Conservation (phyloP, 306 rosid genomes). For the Quercus parvula region DNA sequence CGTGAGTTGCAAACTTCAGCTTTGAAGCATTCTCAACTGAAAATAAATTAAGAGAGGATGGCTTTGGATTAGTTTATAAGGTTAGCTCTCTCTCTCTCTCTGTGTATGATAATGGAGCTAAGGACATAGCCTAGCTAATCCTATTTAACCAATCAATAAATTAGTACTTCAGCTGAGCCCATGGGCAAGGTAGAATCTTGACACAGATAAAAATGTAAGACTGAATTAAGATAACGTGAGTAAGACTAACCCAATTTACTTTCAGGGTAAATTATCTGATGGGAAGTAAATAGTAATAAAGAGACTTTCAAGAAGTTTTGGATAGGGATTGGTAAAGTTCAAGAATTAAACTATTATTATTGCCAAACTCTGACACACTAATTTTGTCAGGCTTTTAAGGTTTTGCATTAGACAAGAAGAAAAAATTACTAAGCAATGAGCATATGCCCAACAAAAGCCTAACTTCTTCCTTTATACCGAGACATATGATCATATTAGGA, state of each 20-base stretch:
- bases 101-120: too few relatives aligned
- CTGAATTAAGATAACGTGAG: background rate
- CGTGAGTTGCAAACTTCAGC: conserved; percentile 22
- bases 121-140: too few relatives aligned
- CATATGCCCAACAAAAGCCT: conserved; percentile 17
- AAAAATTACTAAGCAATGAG: conserved; percentile 14
- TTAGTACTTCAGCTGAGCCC: too few relatives aligned
- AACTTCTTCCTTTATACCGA: background rate
- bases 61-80: conserved; percentile 35
- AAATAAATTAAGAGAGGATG: conserved; percentile 32
- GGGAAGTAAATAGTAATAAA: conserved; percentile 45
- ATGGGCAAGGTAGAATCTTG: too few relatives aligned
- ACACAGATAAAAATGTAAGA: background rate
- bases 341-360: conserved; percentile 36
- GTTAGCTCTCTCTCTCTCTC: background rate
- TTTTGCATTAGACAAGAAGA: conserved; percentile 39
- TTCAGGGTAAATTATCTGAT: conserved; percentile 13
- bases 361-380: conserved; percentile 45
- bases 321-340: conserved; percentile 37
- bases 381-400: conserved; percentile 39
- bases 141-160: too few relatives aligned
- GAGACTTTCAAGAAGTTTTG: conserved; percentile 35
- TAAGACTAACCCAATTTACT: background rate
- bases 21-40: conserved; percentile 28
- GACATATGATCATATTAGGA: background rate